Percentiles rank a stretch among this genome's conserved stretches.
Evolutionary conservation across 306 rosid genomes (phyloP).

Genomic region (Glycine soja): DNA sequence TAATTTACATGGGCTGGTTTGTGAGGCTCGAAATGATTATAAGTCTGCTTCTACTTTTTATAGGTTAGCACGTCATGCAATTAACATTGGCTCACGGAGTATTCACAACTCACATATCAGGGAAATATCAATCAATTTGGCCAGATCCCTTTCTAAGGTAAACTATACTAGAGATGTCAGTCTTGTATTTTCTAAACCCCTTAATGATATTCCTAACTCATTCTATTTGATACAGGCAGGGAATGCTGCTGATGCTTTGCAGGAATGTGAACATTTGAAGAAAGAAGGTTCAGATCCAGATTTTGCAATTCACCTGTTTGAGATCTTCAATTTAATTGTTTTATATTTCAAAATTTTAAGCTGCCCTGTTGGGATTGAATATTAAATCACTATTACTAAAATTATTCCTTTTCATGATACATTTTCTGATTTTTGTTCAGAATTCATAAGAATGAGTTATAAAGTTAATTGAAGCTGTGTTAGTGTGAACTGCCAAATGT

Average conservation of each 20-base stretch:
- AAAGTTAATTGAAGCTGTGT: conserved; percentile 24
- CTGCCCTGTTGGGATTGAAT: conserved; percentile 26
- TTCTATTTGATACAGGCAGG: conserved; percentile 71
- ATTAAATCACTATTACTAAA: conserved; percentile 24
- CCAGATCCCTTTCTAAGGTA: conserved; percentile 80
- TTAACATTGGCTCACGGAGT: conserved; percentile 50
- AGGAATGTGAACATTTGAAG: conserved; percentile 82
- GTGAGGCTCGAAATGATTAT: conserved; percentile 81
- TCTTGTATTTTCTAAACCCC: conserved; percentile 8
- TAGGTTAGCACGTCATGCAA: conserved; percentile 73
- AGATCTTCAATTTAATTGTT: conserved; percentile 18
- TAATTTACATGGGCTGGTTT: conserved; percentile 83
- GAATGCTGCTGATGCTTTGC: conserved; percentile 73
- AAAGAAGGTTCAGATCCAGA: conserved; percentile 64
- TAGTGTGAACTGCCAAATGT: conserved; percentile 22
- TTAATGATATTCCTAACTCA: conserved; percentile 17
- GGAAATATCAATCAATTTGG: conserved; percentile 83
- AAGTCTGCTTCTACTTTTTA: conserved; percentile 75
- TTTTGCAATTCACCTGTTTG: conserved; percentile 33
- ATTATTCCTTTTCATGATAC: conserved; percentile 16
- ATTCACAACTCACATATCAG: conserved; percentile 57
- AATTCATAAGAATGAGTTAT: conserved; percentile 14
- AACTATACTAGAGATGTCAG: conserved; percentile 34
- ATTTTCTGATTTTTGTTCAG: conserved; percentile 3
- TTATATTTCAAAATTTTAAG: conserved; percentile 8